These are phyloP conservation scores for Salvia hispanica DNA, from an alignment of 257 asterid species.

Conservation along the genomic window DNA sequence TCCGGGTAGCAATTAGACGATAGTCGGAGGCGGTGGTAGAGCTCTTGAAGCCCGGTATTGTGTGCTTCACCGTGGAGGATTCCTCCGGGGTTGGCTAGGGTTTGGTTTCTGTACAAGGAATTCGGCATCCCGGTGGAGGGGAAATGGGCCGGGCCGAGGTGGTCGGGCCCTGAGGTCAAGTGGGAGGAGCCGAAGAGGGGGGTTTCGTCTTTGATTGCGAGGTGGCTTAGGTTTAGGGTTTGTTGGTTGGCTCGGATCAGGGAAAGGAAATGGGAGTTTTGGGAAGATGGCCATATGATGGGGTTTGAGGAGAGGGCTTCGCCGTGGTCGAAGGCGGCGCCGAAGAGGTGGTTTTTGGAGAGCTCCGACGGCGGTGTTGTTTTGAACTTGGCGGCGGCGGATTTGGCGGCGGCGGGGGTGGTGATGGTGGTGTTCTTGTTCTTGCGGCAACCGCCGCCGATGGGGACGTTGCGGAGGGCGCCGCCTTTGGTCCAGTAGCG, in stretches of 20 bases:
- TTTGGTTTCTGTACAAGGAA: constrained; percentile 45
- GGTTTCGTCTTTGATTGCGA: constrained; percentile 45
- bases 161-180: constrained; percentile 35
- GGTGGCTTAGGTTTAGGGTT: constrained; percentile 44
- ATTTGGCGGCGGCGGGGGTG: constrained; percentile 34
- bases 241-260: constrained; percentile 45
- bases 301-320: constrained; percentile 44
- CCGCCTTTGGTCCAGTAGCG: constrained; percentile 97
- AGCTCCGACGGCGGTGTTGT: constrained; percentile 39
- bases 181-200: constrained; percentile 32
- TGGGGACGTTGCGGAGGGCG: constrained; percentile 82
- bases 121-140: constrained; percentile 31
- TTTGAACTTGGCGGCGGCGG: constrained; percentile 46
- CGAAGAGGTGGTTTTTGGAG: constrained; percentile 40
- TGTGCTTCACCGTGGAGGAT: constrained; percentile 45
- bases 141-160: constrained; percentile 33
- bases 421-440: constrained; percentile 50
- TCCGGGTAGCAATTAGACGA: constrained; percentile 44
- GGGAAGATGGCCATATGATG: constrained; percentile 48
- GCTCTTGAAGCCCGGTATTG: constrained; percentile 56
- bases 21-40: constrained; percentile 57
- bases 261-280: constrained; percentile 58
- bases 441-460: constrained; percentile 85
- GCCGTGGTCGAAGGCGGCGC: constrained; percentile 37
- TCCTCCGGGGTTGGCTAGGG: constrained; percentile 35